Conservation (phyloP, 208 protist species). For the Leptomonas seymouri region DNA sequence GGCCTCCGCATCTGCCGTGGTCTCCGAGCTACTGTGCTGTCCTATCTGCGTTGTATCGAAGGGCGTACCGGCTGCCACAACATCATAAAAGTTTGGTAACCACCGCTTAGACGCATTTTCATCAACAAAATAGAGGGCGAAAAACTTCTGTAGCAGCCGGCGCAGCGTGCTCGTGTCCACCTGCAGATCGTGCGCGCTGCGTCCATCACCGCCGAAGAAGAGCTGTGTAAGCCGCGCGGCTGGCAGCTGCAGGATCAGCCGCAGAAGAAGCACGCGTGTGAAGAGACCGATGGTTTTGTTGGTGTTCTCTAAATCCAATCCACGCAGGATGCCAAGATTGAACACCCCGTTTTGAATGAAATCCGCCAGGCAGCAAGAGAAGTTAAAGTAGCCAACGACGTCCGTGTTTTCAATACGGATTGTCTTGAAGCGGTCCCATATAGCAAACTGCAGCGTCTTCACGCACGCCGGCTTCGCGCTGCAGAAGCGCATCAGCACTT, state of each 20-base stretch:
- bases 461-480: slow-evolving; percentile 54
- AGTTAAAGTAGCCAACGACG: slow-evolving; percentile 73
- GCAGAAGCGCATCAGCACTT: slow-evolving; percentile 78
- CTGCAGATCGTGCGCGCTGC: slow-evolving; percentile 56
- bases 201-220: slow-evolving; percentile 83
- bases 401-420: slow-evolving; percentile 68
- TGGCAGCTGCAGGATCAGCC: slow-evolving; percentile 66
- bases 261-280: slow-evolving; percentile 72
- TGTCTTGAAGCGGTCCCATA: slow-evolving; percentile 86
- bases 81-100: slow-evolving; percentile 76
- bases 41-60: slow-evolving; percentile 38
- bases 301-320: slow-evolving; percentile 78
- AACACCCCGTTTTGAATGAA: slow-evolving; percentile 63
- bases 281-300: slow-evolving; percentile 83
- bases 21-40: background rate
- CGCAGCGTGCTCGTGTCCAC: slow-evolving; percentile 62
- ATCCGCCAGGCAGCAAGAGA: slow-evolving; percentile 56
- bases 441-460: slow-evolving; percentile 79
- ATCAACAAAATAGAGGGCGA: slow-evolving; percentile 80
- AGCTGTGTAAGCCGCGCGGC: slow-evolving; percentile 55
- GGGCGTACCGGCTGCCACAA: slow-evolving; percentile 61
- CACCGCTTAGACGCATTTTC: slow-evolving; percentile 61
- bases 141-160: slow-evolving; percentile 51
- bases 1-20: background rate
- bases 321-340: slow-evolving; percentile 74